Base-by-base conservation (phyloP, 371 early-diverging fungal species). In the Apophysomyces ossiformis region DNA sequence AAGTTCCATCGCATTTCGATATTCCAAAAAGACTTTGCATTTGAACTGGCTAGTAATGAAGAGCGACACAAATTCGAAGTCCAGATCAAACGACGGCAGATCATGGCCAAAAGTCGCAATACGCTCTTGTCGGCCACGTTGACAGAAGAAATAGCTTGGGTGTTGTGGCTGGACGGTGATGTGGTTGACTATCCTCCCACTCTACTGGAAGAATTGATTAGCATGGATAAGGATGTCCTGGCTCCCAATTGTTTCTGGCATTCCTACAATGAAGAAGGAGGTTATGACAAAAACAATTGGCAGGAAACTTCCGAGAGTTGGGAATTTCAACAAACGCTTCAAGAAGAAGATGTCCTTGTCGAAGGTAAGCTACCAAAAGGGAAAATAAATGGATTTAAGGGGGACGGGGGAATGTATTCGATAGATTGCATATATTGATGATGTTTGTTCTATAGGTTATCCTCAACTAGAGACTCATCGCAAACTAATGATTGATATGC, bases 101-200 rank as follows among this genome's bases (percentile, higher is more conserved):
- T 82, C 64, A 84, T 91, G 83, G 86, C 91, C 41, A 83, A 82
- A 32, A 85, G 87, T 45, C 79, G 91, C 63, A 91, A 89, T 61
- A 80, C 79, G 1, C 68, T 89, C 12, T 71, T 89, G 64, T 78
- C 84, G 2, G 71, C 85, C 0, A 82, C 90, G 0, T 66, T 91
- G 13, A 66, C 68, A 1, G 82, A 85, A 59, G 87, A 86, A 50
- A 76, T 70, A 39, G 81, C 84, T 15, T 91, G 91, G 91, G 89
- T 91, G 4, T 75, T 91, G 11, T 91, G 91, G 91, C 67, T 90
- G 15, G 91, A 91, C 60, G 88, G 86, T 7, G 91, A 91, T 73
- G 86, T 91, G 21, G 68, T 86, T 13, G 81, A 81, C 61, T 89
- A 86, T 59, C 82, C 89, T 9, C 74, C 81, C 2, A 80, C 78